Base-by-base conservation (phyloP, 2,329 filamentous ascomycete species). In the Fusarium brevicatenulatum region DNA sequence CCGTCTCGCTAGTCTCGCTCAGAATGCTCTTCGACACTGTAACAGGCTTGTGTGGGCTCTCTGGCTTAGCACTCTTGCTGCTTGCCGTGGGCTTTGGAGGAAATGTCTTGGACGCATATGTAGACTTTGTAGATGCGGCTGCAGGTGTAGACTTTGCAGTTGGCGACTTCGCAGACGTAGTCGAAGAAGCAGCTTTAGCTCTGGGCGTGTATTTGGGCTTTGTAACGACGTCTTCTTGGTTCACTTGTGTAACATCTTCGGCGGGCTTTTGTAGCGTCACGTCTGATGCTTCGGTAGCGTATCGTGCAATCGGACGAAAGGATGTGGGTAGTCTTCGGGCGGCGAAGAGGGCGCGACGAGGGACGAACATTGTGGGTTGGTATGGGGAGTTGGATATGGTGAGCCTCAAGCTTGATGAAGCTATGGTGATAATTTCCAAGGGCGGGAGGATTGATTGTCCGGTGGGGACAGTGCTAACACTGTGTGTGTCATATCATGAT, bases 321-420 rank as follows among this genome's bases (percentile, higher is more conserved):
- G 55, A 60, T 6, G 63, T 25, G 28, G 76, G 61, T 4, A 66
- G 66, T 55, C 76, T 72, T 13, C 71, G 59, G 16, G 75, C 76
- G 40, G 69, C 69, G 21, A 65, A 71, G 58, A 79, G 62, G 56
- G 67, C 52, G 64, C 76, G 68, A 19, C 76, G 77, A 36, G 76
- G 66, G 62, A 73, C 55, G 46, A 80, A 72, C 81, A 82, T 82
- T 62, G 66, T 53, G 56, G 18, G n/a, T 16, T 16, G 50, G 13
- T 43, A 28, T 42, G 40, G 40, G 28, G 46, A 21, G 44, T 49
- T 43, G 62, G 30, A 32, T 52, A 36, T 40, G 34, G 23, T 32
- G 44, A 44, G 43, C 32, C 44, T 21, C 23, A 42, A 58, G 47
- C 47, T 70, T 23, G 46, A 25, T 36, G 58, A 68, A 52, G 52